These are phyloP conservation scores for Penicillium hordei DNA, from an alignment of 2,329 filamentous ascomycete genomes.

Conservation along the genomic window DNA sequence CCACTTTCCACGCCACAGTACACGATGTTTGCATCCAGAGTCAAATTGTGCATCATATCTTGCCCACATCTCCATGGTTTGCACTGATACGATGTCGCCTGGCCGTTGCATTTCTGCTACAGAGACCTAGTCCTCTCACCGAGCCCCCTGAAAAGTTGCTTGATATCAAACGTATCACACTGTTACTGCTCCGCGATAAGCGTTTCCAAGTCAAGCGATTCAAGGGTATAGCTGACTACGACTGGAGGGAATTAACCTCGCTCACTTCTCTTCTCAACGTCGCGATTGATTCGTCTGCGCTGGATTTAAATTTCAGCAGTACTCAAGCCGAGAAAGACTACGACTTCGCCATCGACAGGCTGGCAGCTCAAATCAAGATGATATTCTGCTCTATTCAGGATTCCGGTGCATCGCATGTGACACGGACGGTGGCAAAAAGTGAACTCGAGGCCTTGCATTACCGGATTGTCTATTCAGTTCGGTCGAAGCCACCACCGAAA, in stretches of 20 bases:
- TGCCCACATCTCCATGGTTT: conserved; percentile 38
- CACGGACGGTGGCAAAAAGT: conserved; percentile 74
- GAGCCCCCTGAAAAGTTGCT: conserved; percentile 30
- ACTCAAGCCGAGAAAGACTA: conserved; percentile 53
- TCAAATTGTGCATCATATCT: conserved; percentile 42
- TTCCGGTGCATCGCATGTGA: conserved; percentile 69
- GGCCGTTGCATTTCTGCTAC: conserved; percentile 37
- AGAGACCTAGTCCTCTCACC: conserved; percentile 28
- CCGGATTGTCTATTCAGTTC: conserved; percentile 68
- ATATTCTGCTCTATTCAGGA: conserved; percentile 67
- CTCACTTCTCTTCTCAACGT: conserved; percentile 70
- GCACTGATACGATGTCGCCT: conserved; percentile 44
- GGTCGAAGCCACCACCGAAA: conserved; percentile 61
- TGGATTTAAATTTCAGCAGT: conserved; percentile 32
- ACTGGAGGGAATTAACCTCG: conserved; percentile 69
- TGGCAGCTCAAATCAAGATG: conserved; percentile 60
- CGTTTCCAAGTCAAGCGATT: conserved; percentile 35
- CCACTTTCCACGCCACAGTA: conserved; percentile 35
- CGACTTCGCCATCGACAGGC: conserved; percentile 68
- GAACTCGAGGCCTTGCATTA: conserved; percentile 72
- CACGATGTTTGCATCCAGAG: conserved; percentile 40
- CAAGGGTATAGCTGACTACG: conserved; percentile 33
- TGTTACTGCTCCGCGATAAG: conserved; percentile 27
- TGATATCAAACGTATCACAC: conserved; percentile 32
- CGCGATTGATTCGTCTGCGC: conserved; percentile 66